A percentile compares a stretch with the other conserved stretches of the same genome.
Evolutionary conservation across 371 early-diverging fungal genomes (phyloP).

Genomic region (Lichtheimia hyalospora): DNA sequence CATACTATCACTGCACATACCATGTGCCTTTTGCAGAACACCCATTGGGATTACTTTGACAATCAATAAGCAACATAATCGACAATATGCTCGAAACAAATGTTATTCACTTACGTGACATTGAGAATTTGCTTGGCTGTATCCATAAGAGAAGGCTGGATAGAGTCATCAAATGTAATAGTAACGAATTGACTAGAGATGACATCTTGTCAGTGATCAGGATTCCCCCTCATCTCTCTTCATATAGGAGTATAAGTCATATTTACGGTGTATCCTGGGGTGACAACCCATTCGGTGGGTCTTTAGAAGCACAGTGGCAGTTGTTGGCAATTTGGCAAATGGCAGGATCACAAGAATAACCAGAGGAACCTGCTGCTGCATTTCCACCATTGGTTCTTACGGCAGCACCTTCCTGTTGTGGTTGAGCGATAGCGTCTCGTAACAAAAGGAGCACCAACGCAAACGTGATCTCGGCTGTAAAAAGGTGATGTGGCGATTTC

Average conservation of each 20-base stretch:
- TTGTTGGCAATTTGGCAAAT: constrained; percentile 57
- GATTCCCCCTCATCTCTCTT: too few relatives aligned
- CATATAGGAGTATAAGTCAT: neutral
- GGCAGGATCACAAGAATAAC: constrained; percentile 55
- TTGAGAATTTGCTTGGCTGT: constrained; percentile 37
- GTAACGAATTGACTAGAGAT: constrained; percentile 51
- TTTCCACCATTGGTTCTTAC: constrained; percentile 7
- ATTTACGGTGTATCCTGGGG: constrained; percentile 61
- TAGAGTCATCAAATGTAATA: constrained; percentile 70
- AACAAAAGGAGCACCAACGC: constrained; percentile 1
- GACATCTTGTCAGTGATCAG: too few relatives aligned
- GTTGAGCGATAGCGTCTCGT: too few relatives aligned
- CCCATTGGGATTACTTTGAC: constrained; percentile 57
- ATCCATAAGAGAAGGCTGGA: constrained; percentile 45
- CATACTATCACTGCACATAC: constrained; percentile 4
- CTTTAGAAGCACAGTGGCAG: constrained; percentile 64
- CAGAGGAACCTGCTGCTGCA: constrained; percentile 4
- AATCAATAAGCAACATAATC: neutral
- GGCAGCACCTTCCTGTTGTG: constrained; percentile 28
- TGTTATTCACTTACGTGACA: constrained; percentile 29
- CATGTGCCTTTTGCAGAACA: constrained; percentile 64
- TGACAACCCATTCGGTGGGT: constrained; percentile 56
- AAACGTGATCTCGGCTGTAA: constrained; percentile 5
- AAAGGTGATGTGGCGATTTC: constrained; percentile 8
- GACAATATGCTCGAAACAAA: neutral